Conservation (phyloP, 2,329 filamentous ascomycete genomes). For the Beauveria sp. region DNA sequence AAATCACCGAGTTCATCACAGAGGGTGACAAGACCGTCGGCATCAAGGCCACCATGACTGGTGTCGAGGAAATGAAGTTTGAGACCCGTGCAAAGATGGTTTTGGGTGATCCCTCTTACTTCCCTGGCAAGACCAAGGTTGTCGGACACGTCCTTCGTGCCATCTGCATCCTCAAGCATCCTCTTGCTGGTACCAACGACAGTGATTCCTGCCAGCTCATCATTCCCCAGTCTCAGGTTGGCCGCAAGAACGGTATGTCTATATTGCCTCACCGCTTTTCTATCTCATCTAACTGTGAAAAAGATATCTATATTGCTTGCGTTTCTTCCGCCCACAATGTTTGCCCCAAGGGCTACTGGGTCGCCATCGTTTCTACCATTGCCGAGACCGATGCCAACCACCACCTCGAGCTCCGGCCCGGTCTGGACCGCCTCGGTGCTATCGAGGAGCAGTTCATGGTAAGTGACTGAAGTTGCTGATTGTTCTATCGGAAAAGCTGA, state of each 20-base stretch:
- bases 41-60: constrained; percentile 96
- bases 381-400: constrained; percentile 88
- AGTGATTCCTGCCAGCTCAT: constrained; percentile 90
- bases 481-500: neutral
- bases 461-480: constrained; percentile 17
- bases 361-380: constrained; percentile 96
- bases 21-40: constrained; percentile 80
- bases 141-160: constrained; percentile 88
- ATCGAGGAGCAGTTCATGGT: constrained; percentile 98
- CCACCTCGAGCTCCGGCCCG: constrained; percentile 88
- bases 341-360: constrained; percentile 97
- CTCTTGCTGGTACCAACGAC: constrained; percentile 80
- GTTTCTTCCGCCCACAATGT: constrained; percentile 96
- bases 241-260: constrained; percentile 80
- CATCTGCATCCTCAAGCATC: constrained; percentile 96
- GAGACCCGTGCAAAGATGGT: constrained; percentile 95
- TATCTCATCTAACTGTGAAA: constrained; percentile 8
- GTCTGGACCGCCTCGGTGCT: constrained; percentile 82
- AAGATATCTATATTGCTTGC: constrained; percentile 94
- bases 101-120: constrained; percentile 93
- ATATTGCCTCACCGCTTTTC: neutral
- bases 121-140: constrained; percentile 79
- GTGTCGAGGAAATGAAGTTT: constrained; percentile 86
- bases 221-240: constrained; percentile 95
- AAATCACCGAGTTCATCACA: constrained; percentile 81